Evolutionary conservation across 1,139 yeast species (phyloP), one percentile per base, ranked within the genome.

Genomic region (Candida anutae): DNA sequence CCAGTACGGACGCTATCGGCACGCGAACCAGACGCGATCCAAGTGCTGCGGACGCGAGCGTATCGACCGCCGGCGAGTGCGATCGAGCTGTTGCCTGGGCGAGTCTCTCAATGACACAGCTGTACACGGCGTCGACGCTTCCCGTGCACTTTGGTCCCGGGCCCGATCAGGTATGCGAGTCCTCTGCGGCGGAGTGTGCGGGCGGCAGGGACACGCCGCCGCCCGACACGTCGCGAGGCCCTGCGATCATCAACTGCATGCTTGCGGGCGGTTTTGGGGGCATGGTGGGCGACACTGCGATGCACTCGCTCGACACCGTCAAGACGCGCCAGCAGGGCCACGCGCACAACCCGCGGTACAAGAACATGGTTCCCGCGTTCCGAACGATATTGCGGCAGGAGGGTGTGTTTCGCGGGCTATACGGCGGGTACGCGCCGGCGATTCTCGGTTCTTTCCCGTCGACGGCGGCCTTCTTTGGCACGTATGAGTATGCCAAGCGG

Each of bases 241-340:
- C 69, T 10, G 75, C 83, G 2, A 53, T 79, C n/a, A 32, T 70
- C 39, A 70, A 75, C 40, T 79, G 88, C 43, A 66, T 81, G 64
- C 33, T 82, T 19, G 95, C 97, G 0, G 98, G 98, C 22, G 96
- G 95, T 2, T 59, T 88, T 28, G 98, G 98, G 6, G 98, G 98
- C 2, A 77, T 84, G 35, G 75, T 88, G 21, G 98, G 97, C 11
- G 98, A 90, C 47, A 71, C 94, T 2, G 62, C 76, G 26, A 90
- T 90, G 96, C 96, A 90, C 53, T 88, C 97, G 1, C 59, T 90
- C 25, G 98, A 90, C 48, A 90, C 98, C 0, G 95, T 93, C 22
- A 90, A 90, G 53, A 90, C 98, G 2, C 67, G 98, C 41, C 98
- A 90, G 51, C 98, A 90, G 49, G 97, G 95, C 16, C 84, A 94